Evolutionary conservation across 2,329 filamentous ascomycete genomes (phyloP).

Genomic region (Pezicula neosporulosa): DNA sequence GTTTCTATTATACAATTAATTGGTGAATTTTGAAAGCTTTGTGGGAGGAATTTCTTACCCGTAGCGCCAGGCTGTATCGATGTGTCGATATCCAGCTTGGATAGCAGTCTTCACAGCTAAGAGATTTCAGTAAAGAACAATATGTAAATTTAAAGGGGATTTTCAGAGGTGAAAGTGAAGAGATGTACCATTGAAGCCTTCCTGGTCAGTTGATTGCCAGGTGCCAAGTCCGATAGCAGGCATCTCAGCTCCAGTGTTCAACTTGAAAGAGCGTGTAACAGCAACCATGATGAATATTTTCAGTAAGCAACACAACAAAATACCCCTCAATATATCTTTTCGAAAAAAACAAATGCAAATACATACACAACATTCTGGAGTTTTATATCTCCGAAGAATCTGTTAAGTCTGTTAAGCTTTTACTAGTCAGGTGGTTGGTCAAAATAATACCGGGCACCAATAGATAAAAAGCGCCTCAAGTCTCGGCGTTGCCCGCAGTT

Average conservation of each 20-base stretch:
- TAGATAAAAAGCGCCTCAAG: no score
- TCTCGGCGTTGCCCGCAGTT: no score
- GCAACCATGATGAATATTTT: neutral
- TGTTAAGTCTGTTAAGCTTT: no score
- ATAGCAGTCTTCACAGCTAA: constrained; percentile 30
- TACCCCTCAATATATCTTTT: no score
- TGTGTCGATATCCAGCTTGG: constrained; percentile 44
- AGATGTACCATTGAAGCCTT: neutral
- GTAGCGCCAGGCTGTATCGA: constrained; percentile 43
- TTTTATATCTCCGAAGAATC: no score
- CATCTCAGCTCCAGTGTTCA: constrained; percentile 30
- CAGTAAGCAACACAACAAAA: no score
- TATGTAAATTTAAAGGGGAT: constrained; percentile 29
- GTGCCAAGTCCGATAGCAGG: constrained; percentile 40
- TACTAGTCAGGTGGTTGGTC: no score
- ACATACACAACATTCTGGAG: no score
- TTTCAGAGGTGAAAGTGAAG: neutral
- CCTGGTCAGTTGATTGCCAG: constrained; percentile 28
- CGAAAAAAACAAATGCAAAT: no score
- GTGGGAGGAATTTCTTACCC: constrained; percentile 1
- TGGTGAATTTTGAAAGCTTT: no score
- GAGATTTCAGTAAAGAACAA: constrained; percentile 28
- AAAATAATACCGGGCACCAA: no score
- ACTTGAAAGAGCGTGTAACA: constrained; percentile 19
- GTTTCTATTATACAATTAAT: constrained; percentile 20